Conservation (phyloP, 495 filamentous ascomycete species). For the Jackrogersella minutella region DNA sequence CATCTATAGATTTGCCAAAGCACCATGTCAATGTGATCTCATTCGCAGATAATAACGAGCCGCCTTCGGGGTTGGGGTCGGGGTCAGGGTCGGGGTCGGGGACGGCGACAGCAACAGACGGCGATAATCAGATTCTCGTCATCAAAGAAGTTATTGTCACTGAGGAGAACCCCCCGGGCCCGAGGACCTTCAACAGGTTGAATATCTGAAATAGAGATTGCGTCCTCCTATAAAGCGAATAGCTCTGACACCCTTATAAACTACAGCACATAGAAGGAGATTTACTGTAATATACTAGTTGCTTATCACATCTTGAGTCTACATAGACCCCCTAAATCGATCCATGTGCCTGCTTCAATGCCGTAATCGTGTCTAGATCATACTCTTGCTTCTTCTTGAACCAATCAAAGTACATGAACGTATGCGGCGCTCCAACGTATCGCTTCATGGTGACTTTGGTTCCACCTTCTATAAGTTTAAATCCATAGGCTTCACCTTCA, state of each 20-base stretch:
- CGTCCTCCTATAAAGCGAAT: background rate
- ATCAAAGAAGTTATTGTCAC: slow-evolving; percentile 34
- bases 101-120: background rate
- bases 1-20: slow-evolving; percentile 10
- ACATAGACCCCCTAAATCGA: background rate
- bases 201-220: background rate
- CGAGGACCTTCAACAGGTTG: background rate
- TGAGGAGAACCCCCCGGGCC: background rate
- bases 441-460: slow-evolving; percentile 57
- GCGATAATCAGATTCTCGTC: slow-evolving; percentile 21
- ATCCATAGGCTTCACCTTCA: slow-evolving; percentile 61
- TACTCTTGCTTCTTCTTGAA: slow-evolving; percentile 45
- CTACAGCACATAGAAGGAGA: background rate
- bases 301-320: background rate
- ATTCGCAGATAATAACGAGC: background rate
- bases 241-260: background rate
- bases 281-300: background rate
- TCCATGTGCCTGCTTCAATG: slow-evolving; percentile 47
- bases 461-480: slow-evolving; percentile 55
- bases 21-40: background rate
- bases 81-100: too few species aligned
- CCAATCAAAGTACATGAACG: slow-evolving; percentile 56
- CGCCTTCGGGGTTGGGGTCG: background rate
- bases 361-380: slow-evolving; percentile 45
- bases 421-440: slow-evolving; percentile 58